Evolutionary conservation across 2,329 filamentous ascomycete species (phyloP).

Genomic region (Trichophyton rubrum): DNA sequence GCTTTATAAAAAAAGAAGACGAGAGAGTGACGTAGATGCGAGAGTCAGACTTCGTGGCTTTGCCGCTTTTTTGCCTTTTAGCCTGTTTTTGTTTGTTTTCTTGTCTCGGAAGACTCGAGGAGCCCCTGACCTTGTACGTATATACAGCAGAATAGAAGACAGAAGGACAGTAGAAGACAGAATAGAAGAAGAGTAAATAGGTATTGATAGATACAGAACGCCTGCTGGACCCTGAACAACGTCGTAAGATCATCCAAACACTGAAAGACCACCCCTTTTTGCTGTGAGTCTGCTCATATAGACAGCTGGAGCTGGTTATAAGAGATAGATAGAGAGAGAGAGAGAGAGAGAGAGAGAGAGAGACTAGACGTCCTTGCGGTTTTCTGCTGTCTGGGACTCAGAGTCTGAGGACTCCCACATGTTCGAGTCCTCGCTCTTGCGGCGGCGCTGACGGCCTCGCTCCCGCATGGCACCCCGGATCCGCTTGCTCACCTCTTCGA

Average conservation of each 20-base stretch:
- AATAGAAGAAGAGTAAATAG: background rate
- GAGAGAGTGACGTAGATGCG: background rate
- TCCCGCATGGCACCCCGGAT: conserved; percentile 77
- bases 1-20: background rate
- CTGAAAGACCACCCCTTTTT: background rate
- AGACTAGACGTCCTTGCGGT: conserved; percentile 25
- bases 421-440: conserved; percentile 33
- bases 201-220: background rate
- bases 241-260: background rate
- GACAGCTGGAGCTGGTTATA: too few relatives aligned
- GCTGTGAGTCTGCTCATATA: background rate
- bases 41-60: background rate
- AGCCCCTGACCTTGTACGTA: background rate
- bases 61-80: background rate
- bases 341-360: background rate
- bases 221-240: background rate
- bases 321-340: background rate
- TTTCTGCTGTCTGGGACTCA: conserved; percentile 24
- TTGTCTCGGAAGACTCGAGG: background rate
- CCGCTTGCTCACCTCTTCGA: conserved; percentile 72
- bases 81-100: conserved; percentile 1
- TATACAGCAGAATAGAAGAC: background rate
- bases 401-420: conserved; percentile 28
- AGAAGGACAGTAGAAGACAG: background rate
- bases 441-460: conserved; percentile 51